Evolutionary conservation across 176 grass and related monocot species (phyloP), one percentile per base, ranked within the genome.

Genomic region (Coix lacrymajobi): DNA sequence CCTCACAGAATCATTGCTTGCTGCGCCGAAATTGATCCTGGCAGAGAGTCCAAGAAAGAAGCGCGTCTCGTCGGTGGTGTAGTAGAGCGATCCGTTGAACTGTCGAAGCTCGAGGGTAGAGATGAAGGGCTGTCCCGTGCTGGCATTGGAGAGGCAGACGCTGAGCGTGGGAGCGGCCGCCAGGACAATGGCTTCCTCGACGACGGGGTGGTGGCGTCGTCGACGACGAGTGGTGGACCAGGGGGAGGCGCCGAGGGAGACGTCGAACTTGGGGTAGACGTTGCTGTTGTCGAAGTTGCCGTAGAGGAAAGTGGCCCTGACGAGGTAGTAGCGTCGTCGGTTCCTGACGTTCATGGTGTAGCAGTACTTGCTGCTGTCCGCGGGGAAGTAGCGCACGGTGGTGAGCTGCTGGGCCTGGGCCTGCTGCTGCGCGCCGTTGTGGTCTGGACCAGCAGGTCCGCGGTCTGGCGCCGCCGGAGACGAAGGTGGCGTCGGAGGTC

Each of bases 271-370:
- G 4, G 96, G 96, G 33, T 92, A 99, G 24, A 90, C 87, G 34
- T 92, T 99, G 46, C 87, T 93, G 77, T 90, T 85, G 77, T 99
- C 93, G 22, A 99, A 99, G 71, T 99, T 96, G 4, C 96, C 93
- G 19, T 99, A 94, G 52, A 96, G 82, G 85, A 99, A 99, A 12
- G 82, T 94, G 26, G 96, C 96, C 72, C 96, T 90, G 62, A 93
- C 87, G 20, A 97, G 91, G 85, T 98, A 95, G 29, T 92, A n/a
- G 86, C 15, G 91, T 90, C 40, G n/a, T n/a, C 92, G 73, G 64
- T 73, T 91, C 69, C 85, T 87, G 69, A 98, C 88, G 66, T 89
- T 93, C 76, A 98, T 79, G 43, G 88, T 98, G 70, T 98, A 98
- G 79, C 96, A 98, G 66, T 98, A 93, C 85, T 95, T 95, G 5